Evolutionary conservation across 495 filamentous ascomycete genomes (phyloP).

Genomic region (Durotheca rogersii): DNA sequence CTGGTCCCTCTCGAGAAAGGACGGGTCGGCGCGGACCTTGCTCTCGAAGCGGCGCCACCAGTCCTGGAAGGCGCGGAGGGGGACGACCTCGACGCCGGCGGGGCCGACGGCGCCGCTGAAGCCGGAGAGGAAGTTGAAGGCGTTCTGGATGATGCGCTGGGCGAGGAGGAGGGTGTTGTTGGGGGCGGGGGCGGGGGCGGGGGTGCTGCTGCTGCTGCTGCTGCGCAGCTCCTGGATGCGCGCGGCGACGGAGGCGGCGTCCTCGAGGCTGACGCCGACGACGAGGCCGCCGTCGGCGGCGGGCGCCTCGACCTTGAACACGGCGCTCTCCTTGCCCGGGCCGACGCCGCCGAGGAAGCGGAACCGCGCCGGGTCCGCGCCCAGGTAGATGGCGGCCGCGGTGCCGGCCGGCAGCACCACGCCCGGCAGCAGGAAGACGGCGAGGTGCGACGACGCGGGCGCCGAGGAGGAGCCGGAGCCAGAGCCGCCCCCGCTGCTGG

Average conservation of each 20-base stretch:
- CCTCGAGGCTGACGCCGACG: slow-evolving; percentile 83
- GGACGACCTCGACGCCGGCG: slow-evolving; percentile 75
- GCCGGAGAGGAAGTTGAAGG: slow-evolving; percentile 94
- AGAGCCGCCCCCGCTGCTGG: slow-evolving; percentile 19
- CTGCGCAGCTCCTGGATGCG: slow-evolving; percentile 61
- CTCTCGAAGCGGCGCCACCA: slow-evolving; percentile 99
- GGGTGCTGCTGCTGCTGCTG: slow-evolving; percentile 32
- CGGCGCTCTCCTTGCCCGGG: slow-evolving; percentile 81
- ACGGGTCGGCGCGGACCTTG: slow-evolving; percentile 78
- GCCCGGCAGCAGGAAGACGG: slow-evolving; percentile 87
- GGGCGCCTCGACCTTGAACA: slow-evolving; percentile 73
- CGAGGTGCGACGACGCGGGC: slow-evolving; percentile 80
- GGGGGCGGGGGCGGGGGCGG: no score
- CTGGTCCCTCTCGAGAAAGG: slow-evolving; percentile 82
- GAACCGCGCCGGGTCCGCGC: slow-evolving; percentile 57
- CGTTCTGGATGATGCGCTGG: slow-evolving; percentile 90
- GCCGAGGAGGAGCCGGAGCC: slow-evolving; percentile 14
- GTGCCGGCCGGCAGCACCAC: slow-evolving; percentile 69
- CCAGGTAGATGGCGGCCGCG: slow-evolving; percentile 85
- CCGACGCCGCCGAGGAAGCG: slow-evolving; percentile 84
- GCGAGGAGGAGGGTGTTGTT: slow-evolving; percentile 79
- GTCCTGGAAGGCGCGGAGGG: slow-evolving; percentile 85
- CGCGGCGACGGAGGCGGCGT: slow-evolving; percentile 64
- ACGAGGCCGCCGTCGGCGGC: slow-evolving; percentile 48
- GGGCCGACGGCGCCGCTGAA: slow-evolving; percentile 62